Evolutionary conservation across 345 rosid genomes (phyloP), one percentile per base, ranked within the genome.

Genomic region (Gossypium longicalyx): DNA sequence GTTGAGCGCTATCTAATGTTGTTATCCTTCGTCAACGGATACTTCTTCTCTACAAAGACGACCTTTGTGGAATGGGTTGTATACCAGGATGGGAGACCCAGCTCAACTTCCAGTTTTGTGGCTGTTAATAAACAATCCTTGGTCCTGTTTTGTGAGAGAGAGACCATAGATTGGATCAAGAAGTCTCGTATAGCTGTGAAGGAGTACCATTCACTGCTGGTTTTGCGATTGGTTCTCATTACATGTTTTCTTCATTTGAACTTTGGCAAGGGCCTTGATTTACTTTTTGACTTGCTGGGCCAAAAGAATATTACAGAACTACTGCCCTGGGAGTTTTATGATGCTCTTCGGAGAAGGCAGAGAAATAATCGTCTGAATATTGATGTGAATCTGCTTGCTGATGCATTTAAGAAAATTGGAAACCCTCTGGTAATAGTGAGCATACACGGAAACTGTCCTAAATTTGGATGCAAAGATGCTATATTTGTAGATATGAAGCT

Each of bases 11-110:
- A 72, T 54, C 59, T 84, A 66, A 54, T 82, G 65, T 23, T 79
- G 17, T 12, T 80, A 7, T 74, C 82, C 56, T 41, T 13, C 73
- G 25, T 41, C 44, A 49, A 64, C 10, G 80, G 80, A 12, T 71
- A 4, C 64, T 51, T 85, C 34, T 63, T 47, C n/a, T 51, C 83
- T 0, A 76, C 85, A 0, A 78, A 81, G 69, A 74, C 86, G 54
- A 71, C 83, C 48, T 79, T 84, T 58, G 68, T 79, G 64, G 89
- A 87, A 72, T 84, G 83, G 85, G 81, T 87, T 25, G 53, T 79
- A 51, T 66, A 57, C 75, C 53, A 76, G 71, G 85, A 77, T 8
- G 73, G 73, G 54, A 77, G 29, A 38, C 15, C 56, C 3, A 11
- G 12, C 19, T 34, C 63, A 59, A 20, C 41, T 43, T 22, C 72